Percentiles rank a stretch among this genome's conserved stretches.
Evolutionary conservation across 1,284 basidiomycete species (phyloP).

Genomic region (Heimioporus retisporus): DNA sequence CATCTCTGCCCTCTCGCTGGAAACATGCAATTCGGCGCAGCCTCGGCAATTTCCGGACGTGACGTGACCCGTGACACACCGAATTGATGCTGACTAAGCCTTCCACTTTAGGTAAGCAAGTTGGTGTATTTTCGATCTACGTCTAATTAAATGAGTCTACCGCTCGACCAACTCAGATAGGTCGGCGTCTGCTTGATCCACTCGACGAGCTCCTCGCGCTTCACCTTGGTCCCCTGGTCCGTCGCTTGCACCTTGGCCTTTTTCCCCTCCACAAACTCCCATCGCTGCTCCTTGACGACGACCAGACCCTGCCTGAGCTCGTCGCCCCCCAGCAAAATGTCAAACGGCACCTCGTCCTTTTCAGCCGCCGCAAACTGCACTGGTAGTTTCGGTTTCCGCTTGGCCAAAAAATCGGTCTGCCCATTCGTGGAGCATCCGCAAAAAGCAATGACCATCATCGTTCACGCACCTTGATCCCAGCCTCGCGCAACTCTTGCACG

Average conservation of each 20-base stretch:
- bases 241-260: slow-evolving; percentile 73
- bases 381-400: slow-evolving; percentile 90
- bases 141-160: slow-evolving; percentile 18
- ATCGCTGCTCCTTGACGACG: slow-evolving; percentile 93
- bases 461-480: slow-evolving; percentile 83
- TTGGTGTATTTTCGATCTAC: neutral
- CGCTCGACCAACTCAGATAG: slow-evolving; percentile 59
- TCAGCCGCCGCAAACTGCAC: slow-evolving; percentile 95
- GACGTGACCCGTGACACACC: slow-evolving; percentile 19
- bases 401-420: slow-evolving; percentile 94
- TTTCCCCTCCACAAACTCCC: slow-evolving; percentile 78
- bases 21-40: slow-evolving; percentile 27
- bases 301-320: slow-evolving; percentile 90
- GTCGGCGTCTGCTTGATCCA: slow-evolving; percentile 71
- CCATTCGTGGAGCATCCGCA: no score
- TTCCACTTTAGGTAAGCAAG: slow-evolving; percentile 32
- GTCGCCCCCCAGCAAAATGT: slow-evolving; percentile 89
- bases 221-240: slow-evolving; percentile 77
- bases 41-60: slow-evolving; percentile 38
- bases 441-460: neutral
- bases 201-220: slow-evolving; percentile 73
- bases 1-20: slow-evolving; percentile 29
- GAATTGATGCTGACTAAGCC: slow-evolving; percentile 32
- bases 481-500: slow-evolving; percentile 86
- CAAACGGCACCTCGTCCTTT: slow-evolving; percentile 92